A percentile compares a stretch with the other conserved stretches of the same genome.
Conservation (phyloP, 768 basidiomycete genomes). For the Leccinum uliginosum region DNA sequence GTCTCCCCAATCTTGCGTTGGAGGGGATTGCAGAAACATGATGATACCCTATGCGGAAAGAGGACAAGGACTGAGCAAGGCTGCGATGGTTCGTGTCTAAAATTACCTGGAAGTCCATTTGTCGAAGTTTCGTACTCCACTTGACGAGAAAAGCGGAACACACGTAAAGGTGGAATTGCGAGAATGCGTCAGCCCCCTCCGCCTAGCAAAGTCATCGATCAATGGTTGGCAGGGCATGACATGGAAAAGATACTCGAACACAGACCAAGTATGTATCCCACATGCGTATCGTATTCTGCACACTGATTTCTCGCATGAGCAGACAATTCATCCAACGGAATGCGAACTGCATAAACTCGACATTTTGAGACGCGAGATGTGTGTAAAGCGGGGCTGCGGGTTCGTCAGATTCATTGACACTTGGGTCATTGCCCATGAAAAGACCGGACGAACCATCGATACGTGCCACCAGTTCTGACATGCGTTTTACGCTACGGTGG, state of each 20-base stretch:
- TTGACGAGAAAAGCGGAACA: slow-evolving; percentile 95
- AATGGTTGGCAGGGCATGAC: not conserved
- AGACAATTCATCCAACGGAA: slow-evolving; percentile 99
- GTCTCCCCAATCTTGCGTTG: slow-evolving; percentile 92
- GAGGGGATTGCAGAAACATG: slow-evolving; percentile 94
- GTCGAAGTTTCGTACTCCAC: slow-evolving; percentile 89
- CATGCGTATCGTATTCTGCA: slow-evolving; percentile 96
- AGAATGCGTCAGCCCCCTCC: slow-evolving; percentile 96
- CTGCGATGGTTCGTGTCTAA: not conserved
- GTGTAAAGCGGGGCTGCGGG: slow-evolving; percentile 71
- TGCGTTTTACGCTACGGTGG: slow-evolving; percentile 85
- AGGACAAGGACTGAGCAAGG: slow-evolving; percentile 1
- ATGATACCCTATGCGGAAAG: slow-evolving; percentile 75
- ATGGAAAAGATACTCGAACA: not conserved
- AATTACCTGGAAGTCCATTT: slow-evolving; percentile 97
- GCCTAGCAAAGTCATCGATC: slow-evolving; percentile 51
- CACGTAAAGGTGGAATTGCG: slow-evolving; percentile 97
- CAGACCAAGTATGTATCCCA: slow-evolving; percentile 98
- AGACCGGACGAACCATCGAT: slow-evolving; percentile 68
- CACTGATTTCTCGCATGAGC: slow-evolving; percentile 96
- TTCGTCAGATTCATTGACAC: not conserved
- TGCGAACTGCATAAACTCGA: slow-evolving; percentile 99
- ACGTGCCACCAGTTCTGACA: slow-evolving; percentile 88
- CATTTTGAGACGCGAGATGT: slow-evolving; percentile 86
- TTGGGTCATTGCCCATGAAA: not conserved